phyloP scores from a whole-genome alignment of 176 grass and related monocot genomes.

The Musa troglodytarum region DNA sequence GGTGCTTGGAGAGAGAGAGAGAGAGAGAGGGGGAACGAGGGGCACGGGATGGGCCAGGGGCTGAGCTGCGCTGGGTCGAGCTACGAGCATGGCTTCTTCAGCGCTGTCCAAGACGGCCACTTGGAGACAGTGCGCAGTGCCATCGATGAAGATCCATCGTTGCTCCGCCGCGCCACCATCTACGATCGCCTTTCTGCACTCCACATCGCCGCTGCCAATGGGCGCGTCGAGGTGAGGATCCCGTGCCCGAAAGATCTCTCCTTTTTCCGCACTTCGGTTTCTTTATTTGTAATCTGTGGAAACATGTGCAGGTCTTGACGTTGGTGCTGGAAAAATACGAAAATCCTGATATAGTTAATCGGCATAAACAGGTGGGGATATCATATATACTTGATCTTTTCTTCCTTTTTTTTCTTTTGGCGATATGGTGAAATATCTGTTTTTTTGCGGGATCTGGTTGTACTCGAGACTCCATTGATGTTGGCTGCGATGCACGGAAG shows the following conservation, averaged over 20 bases:
- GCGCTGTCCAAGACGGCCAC: conserved; percentile 60
- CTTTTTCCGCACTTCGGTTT: background rate
- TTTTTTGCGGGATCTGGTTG: conserved; percentile 10
- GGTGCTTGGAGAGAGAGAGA: background rate
- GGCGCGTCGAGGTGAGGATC: conserved; percentile 42
- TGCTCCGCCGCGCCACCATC: conserved; percentile 42
- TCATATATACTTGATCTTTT: background rate
- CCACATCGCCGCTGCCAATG: conserved; percentile 85
- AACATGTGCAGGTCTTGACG: conserved; percentile 44
- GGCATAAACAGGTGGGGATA: conserved; percentile 74
- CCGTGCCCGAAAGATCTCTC: conserved; percentile 1
- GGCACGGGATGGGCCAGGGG: conserved; percentile 50
- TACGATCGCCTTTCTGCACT: conserved; percentile 74
- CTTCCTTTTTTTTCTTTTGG: background rate
- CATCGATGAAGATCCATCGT: conserved; percentile 32
- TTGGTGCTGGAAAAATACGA: conserved; percentile 66
- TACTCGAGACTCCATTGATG: conserved; percentile 79
- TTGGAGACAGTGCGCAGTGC: conserved; percentile 37
- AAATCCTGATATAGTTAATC: conserved; percentile 67
- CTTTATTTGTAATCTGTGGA: conserved; percentile 10
- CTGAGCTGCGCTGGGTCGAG: conserved; percentile 60
- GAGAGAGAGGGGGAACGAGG: background rate
- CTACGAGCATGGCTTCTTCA: conserved; percentile 67
- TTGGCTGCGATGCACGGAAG: conserved; percentile 89
- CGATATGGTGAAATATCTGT: conserved; percentile 9